phyloP scores from a whole-genome alignment of 2,329 filamentous ascomycete species.

The Exophiala sideris region DNA sequence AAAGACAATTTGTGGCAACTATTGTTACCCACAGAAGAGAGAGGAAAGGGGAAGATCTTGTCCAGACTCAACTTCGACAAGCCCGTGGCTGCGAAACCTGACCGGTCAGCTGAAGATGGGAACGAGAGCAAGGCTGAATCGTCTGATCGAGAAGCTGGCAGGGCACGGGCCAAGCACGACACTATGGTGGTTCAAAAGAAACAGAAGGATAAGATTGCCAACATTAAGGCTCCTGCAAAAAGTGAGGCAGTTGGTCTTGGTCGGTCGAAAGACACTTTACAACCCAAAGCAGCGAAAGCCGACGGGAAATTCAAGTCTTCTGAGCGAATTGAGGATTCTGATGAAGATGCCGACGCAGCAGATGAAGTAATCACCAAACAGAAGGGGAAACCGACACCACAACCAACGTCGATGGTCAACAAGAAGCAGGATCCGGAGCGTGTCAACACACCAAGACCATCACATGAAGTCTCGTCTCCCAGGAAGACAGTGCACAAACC shows the following conservation, averaged over 20 bases:
- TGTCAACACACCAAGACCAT: slow-evolving; percentile 6
- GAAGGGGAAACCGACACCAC: slow-evolving; percentile 8
- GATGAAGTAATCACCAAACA: slow-evolving; percentile 36
- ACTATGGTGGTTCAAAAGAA: slow-evolving; percentile 36
- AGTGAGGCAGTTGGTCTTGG: slow-evolving; percentile 33
- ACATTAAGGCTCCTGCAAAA: slow-evolving; percentile 1
- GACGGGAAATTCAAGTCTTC: slow-evolving; percentile 52
- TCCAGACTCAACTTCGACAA: slow-evolving; percentile 54
- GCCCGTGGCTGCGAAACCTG: slow-evolving; percentile 21
- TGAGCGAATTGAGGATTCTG: slow-evolving; percentile 53
- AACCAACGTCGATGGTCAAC: slow-evolving; percentile 7
- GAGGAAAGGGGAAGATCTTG: slow-evolving; percentile 59
- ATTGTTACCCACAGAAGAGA: slow-evolving; percentile 58
- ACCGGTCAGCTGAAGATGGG: slow-evolving; percentile 16
- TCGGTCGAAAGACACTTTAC: slow-evolving; percentile 33
- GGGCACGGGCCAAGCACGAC: slow-evolving; percentile 13
- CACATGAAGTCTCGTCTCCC: slow-evolving; percentile 9
- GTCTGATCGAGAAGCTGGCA: slow-evolving; percentile 19
- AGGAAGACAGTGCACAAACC: slow-evolving; percentile 24
- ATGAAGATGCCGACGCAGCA: slow-evolving; percentile 47
- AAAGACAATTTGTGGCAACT: slow-evolving; percentile 62
- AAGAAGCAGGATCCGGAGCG: slow-evolving; percentile 11
- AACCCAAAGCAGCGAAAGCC: slow-evolving; percentile 35
- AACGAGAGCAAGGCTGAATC: slow-evolving; percentile 20
- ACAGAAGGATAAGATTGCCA: slow-evolving; percentile 31